phyloP scores from a whole-genome alignment of 148 eudicot species.

The Persicaria tinctoria region DNA sequence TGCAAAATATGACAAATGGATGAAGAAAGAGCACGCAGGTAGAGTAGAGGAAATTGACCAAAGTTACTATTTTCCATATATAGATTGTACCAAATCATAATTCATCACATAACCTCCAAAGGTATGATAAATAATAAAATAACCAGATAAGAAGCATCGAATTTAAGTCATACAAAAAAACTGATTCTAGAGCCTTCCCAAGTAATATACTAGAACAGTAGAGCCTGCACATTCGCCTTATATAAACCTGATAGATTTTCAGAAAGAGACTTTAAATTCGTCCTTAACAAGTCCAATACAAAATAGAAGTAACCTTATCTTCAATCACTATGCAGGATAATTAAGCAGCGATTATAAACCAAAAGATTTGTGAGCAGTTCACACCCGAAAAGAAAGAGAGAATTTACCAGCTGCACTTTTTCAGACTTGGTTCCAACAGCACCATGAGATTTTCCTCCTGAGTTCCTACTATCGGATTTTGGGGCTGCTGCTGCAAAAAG shows the following conservation, averaged over 20 bases:
- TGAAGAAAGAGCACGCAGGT: not conserved
- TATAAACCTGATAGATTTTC: not conserved
- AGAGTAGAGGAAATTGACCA: not conserved
- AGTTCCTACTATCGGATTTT: constrained; percentile 37
- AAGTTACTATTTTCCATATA: not conserved
- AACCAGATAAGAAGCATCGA: not conserved
- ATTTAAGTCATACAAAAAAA: not conserved
- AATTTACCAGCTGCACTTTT: constrained; percentile 82
- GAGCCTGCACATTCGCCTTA: not conserved
- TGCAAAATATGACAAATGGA: not conserved
- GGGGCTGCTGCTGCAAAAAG: constrained; percentile 69
- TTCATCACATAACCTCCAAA: not conserved
- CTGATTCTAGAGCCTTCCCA: not conserved
- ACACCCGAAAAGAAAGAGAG: not conserved
- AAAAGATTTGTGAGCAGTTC: not conserved
- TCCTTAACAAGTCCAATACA: not conserved
- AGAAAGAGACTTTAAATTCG: not conserved
- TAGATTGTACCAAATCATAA: not conserved
- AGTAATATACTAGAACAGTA: not conserved
- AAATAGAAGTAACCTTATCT: not conserved
- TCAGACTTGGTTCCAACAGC: constrained; percentile 53
- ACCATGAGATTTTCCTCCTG: constrained; percentile 43
- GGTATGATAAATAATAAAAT: not conserved
- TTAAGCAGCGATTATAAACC: not conserved
- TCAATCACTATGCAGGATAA: not conserved